Evolutionary conservation across 495 filamentous ascomycete species (phyloP).

Genomic region (Hypoxylon perforatum): DNA sequence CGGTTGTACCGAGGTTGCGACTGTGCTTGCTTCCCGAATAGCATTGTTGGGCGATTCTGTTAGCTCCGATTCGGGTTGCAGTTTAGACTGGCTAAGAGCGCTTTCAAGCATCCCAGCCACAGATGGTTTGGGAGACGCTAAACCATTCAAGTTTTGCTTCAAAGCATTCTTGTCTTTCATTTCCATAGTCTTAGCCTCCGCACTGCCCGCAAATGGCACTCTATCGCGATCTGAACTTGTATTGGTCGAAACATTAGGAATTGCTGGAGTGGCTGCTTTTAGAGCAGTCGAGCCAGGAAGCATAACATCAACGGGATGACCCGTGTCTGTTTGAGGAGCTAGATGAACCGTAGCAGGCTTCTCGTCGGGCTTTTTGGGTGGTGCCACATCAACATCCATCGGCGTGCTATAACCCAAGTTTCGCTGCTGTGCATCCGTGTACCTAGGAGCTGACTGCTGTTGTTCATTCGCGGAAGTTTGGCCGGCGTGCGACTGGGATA

Average conservation of each 20-base stretch:
- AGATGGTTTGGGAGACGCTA: slow-evolving; percentile 11
- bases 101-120: slow-evolving; percentile 34
- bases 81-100: slow-evolving; percentile 49
- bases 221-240: slow-evolving; percentile 66
- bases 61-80: slow-evolving; percentile 55
- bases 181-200: slow-evolving; percentile 44
- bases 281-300: slow-evolving; percentile 58
- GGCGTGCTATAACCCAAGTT: slow-evolving; percentile 36
- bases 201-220: slow-evolving; percentile 50
- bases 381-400: slow-evolving; percentile 40
- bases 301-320: slow-evolving; percentile 44
- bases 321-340: slow-evolving; percentile 14
- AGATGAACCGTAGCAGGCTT: slow-evolving; percentile 4
- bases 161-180: slow-evolving; percentile 31
- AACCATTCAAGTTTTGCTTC: slow-evolving; percentile 21
- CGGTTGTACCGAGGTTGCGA: slow-evolving; percentile 1
- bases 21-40: slow-evolving; percentile 3
- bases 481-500: slow-evolving; percentile 2
- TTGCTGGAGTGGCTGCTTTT: slow-evolving; percentile 51
- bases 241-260: slow-evolving; percentile 59
- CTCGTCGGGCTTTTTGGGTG: slow-evolving; percentile 27
- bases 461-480: slow-evolving; percentile 12
- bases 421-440: slow-evolving; percentile 16
- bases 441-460: slow-evolving; percentile 3
- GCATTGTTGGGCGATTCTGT: slow-evolving; percentile 11